Evolutionary conservation across 176 grass and related monocot species (phyloP).

Genomic region (Phoenix dactylifera): DNA sequence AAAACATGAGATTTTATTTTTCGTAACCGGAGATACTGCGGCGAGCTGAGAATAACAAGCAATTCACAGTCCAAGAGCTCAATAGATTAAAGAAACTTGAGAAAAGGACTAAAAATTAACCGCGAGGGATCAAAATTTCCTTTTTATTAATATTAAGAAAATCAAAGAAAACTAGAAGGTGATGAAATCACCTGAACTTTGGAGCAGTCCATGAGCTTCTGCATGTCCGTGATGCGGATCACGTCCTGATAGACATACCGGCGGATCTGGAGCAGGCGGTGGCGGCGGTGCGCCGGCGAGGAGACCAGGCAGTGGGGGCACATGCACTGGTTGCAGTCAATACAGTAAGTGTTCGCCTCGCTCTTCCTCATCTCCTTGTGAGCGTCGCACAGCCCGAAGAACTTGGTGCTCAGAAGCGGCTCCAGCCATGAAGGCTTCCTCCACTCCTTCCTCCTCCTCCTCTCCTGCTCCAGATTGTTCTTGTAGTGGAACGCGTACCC

Average conservation of each 20-base stretch:
- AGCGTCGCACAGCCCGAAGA: conserved; percentile 17
- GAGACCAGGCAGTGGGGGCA: conserved; percentile 24
- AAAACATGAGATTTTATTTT: no score
- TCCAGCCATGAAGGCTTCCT: neutral
- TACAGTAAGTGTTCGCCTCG: conserved; percentile 18
- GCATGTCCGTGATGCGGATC: conserved; percentile 9
- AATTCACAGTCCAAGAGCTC: no score
- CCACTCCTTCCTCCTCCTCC: no score
- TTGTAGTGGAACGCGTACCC: no score
- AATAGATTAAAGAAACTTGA: no score
- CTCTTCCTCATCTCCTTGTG: conserved; percentile 17
- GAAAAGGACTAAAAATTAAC: no score
- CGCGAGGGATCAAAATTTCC: no score
- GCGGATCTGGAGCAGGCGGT: conserved; percentile 33
- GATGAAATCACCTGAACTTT: conserved; percentile 28
- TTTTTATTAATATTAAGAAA: no score
- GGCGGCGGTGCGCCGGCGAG: neutral
- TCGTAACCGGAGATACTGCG: no score
- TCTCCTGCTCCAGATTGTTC: no score
- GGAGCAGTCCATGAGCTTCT: conserved; percentile 19
- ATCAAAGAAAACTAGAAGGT: no score
- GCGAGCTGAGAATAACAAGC: no score
- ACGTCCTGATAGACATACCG: conserved; percentile 40
- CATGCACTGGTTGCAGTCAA: conserved; percentile 15
- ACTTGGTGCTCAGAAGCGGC: conserved; percentile 6